Base-by-base conservation (phyloP, 495 filamentous ascomycete species). In the Pyrenopolyporus hunteri region DNA sequence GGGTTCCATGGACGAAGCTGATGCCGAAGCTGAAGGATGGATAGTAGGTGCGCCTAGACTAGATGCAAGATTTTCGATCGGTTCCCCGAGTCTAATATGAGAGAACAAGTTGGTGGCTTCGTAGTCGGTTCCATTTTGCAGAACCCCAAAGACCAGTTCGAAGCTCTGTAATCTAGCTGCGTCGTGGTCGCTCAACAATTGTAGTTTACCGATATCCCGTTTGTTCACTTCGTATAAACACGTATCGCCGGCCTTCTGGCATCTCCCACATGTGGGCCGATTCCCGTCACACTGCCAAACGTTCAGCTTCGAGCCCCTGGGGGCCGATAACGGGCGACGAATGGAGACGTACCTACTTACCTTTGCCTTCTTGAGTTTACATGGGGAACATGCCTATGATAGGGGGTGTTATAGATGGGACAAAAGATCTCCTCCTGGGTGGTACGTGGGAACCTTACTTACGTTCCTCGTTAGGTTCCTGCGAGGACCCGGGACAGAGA, bases 191-290 rank as follows among this genome's bases (percentile, higher is more conserved):
- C 55, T 64, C 13, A 64, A 17, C 4, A 64, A 37, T 29, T 64
- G 61, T 13, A 64, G 11, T 40, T 40, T 49, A 14, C 32, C 43
- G n/a, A 64, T 64, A 28, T 64, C 61, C 16, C 61, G 43, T 33
- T 52, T 55, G 43, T 64, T 64, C n/a, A 55, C 55, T 45, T 64
- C 55, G 61, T 64, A 64, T 35, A 59, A 14, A 16, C 61, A 64
- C 23, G 49, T 35, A 10, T 64, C 61, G 61, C 55, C 44, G 42
- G 28, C 28, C 28, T 56, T 64, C 22, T 55, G 55, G 7, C 61
- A 64, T 56, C 61, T 55, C 17, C 55, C 54, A 17, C 61, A 64
- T 4, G 23, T 6, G 9, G 61, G 61, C 40, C 61, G 61, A 19
- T 33, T 55, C 17, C 61, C 61, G n/a, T 64, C 61, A 59, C 61